Conservation (phyloP, 306 rosid genomes). For the Begonia masoniana region DNA sequence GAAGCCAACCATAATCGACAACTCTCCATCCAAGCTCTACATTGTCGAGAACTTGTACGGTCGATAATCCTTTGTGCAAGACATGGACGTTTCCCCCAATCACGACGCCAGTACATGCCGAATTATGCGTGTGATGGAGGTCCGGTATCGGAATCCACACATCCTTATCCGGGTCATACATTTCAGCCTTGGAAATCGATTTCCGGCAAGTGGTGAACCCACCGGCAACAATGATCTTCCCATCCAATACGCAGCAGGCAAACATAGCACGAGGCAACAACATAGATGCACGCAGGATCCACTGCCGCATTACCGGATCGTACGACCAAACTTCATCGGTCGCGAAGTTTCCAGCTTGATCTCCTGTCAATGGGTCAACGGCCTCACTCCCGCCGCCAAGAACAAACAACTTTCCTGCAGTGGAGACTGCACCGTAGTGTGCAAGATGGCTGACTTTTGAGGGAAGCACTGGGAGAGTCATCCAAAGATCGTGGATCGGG, state of each 20-base stretch:
- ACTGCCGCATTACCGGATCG: slow-evolving; percentile 64
- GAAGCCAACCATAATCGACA: slow-evolving; percentile 70
- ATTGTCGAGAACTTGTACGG: slow-evolving; percentile 68
- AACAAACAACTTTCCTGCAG: slow-evolving; percentile 82
- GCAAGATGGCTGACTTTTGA: slow-evolving; percentile 82
- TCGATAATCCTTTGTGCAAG: slow-evolving; percentile 85
- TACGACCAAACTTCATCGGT: slow-evolving; percentile 97
- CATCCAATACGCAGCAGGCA: slow-evolving; percentile 89
- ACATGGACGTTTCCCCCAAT: slow-evolving; percentile 73
- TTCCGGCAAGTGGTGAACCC: slow-evolving; percentile 92
- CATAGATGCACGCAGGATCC: slow-evolving; percentile 78
- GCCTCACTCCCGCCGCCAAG: slow-evolving; percentile 96
- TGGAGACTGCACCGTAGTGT: slow-evolving; percentile 74
- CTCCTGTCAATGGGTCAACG: slow-evolving; percentile 91
- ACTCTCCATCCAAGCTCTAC: slow-evolving; percentile 57
- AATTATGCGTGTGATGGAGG: slow-evolving; percentile 78
- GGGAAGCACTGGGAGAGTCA: slow-evolving; percentile 89
- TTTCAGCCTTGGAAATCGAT: slow-evolving; percentile 88
- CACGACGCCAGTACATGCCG: slow-evolving; percentile 86
- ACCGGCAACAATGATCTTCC: slow-evolving; percentile 87
- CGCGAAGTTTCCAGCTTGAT: slow-evolving; percentile 92
- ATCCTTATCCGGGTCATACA: slow-evolving; percentile 82
- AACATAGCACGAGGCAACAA: slow-evolving; percentile 92
- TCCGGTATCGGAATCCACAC: slow-evolving; percentile 72
- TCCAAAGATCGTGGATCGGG: slow-evolving; percentile 79